phyloP scores from a whole-genome alignment of 2,329 filamentous ascomycete species.

The Exutisphaerella laricina region DNA sequence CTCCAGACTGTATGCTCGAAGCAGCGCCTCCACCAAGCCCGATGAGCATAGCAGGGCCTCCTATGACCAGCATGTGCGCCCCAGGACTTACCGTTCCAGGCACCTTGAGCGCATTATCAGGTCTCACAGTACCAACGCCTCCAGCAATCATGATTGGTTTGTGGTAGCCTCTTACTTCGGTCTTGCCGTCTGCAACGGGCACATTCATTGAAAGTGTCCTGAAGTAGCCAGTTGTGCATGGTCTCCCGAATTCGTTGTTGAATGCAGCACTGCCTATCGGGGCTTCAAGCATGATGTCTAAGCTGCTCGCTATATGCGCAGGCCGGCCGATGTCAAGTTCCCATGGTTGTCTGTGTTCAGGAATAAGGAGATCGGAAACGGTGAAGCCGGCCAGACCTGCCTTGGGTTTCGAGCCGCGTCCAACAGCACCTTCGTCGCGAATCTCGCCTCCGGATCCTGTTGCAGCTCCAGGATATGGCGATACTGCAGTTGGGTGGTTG shows the following conservation, averaged over 20 bases:
- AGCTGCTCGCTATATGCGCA: conserved; percentile 82
- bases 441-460: conserved; percentile 96
- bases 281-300: conserved; percentile 97
- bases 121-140: conserved; percentile 85
- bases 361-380: conserved; percentile 90
- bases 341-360: conserved; percentile 77
- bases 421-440: conserved; percentile 89
- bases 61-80: conserved; percentile 87
- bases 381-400: conserved; percentile 88
- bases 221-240: conserved; percentile 84
- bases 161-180: conserved; percentile 83
- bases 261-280: conserved; percentile 92
- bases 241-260: conserved; percentile 96
- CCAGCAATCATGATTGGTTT: conserved; percentile 99
- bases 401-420: conserved; percentile 86
- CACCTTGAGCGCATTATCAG: conserved; percentile 84
- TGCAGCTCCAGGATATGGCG: conserved; percentile 85
- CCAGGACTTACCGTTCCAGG: conserved; percentile 72
- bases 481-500: conserved; percentile 95
- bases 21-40: conserved; percentile 93
- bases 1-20: conserved; percentile 81
- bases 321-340: conserved; percentile 87
- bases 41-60: conserved; percentile 95
- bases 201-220: conserved; percentile 74
- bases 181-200: conserved; percentile 53